Evolutionary conservation across 805 yeast species (phyloP), one percentile per base, ranked within the genome.

Genomic region (Metschnikowia santaceciliae): DNA sequence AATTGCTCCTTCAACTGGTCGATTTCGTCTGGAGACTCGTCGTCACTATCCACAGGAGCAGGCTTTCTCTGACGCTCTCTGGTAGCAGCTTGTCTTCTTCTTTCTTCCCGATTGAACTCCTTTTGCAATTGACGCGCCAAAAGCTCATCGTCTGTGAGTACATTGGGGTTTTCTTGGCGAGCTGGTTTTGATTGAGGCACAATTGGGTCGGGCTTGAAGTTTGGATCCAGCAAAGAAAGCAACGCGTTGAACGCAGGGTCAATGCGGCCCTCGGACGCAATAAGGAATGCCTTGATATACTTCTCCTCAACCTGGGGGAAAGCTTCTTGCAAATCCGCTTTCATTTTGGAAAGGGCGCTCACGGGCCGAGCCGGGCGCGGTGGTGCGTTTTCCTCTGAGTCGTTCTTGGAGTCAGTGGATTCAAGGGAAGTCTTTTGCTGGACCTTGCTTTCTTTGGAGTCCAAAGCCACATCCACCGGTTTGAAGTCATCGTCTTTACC

Each of bases 161-260:
- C 51, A 3, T 64, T 63, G 4, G 75, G 73, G 34, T 55, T 57
- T 8, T 55, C 56, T 1, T 42, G 50, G 33, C 33, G 47, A 14
- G 38, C 38, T 8, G 48, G 46, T 32, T 48, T 34, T 4, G 44
- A 37, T 11, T 51, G 48, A 4, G 43, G 49, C 15, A 69, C 68
- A 10, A 58, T 57, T 30, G 80, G 82, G 54, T 78, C 80, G 13
- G 84, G 82, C 54, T 77, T 77, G 53, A 76, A 75, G 3, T 75
- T 65, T 8, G 92, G 92, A 67, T 91, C 97, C 15, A 88, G 83
- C 49, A 89, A 70, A 58, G 80, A 89, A 53, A 92, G 73, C 60
- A 91, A 72, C 0, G 97, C 97, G 66, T 86, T 87, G 73, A 92
- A 92, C 1, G 97, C 96, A 1, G 88, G 84, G 59, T 90, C 97